Conservation (phyloP, 768 basidiomycete genomes). For the Porphyrellus cyaneotinctus region DNA sequence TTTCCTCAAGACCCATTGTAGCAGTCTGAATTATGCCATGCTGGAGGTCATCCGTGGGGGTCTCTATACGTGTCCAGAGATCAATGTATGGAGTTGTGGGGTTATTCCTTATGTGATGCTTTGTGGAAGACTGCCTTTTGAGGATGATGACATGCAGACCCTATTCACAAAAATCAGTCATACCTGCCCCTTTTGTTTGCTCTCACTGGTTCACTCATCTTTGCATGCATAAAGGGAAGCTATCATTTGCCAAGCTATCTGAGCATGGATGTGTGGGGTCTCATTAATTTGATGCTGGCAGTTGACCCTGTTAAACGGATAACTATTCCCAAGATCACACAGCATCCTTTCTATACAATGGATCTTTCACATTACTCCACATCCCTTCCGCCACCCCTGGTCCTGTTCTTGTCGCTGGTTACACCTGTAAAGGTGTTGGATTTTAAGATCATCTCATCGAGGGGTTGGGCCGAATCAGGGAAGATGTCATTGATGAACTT, state of each 20-base stretch:
- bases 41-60: conserved; percentile 97
- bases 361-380: too few relatives aligned
- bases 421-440: conserved; percentile 63
- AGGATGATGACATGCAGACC: too few relatives aligned
- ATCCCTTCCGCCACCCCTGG: conserved; percentile 74
- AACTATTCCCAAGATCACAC: too few relatives aligned
- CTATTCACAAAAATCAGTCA: conserved; percentile 94
- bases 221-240: too few relatives aligned
- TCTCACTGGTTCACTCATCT: not conserved
- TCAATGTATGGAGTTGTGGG: too few relatives aligned
- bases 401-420: too few relatives aligned
- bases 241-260: conserved; percentile 83
- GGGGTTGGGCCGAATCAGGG: conserved; percentile 88
- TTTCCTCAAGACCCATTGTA: conserved; percentile 95
- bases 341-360: too few relatives aligned
- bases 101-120: too few relatives aligned
- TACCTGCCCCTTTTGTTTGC: conserved; percentile 32
- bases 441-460: conserved; percentile 87
- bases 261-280: conserved; percentile 66
- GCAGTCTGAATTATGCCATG: too few relatives aligned
- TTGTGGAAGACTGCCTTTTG: too few relatives aligned
- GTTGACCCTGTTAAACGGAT: conserved; percentile 95
- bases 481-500: conserved; percentile 84
- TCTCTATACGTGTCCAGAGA: conserved; percentile 95
- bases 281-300: conserved; percentile 87